A percentile compares a stretch with the other conserved stretches of the same genome.
Conservation (phyloP, 192 early-diverging fungal genomes). For the Coemansia sp. region DNA sequence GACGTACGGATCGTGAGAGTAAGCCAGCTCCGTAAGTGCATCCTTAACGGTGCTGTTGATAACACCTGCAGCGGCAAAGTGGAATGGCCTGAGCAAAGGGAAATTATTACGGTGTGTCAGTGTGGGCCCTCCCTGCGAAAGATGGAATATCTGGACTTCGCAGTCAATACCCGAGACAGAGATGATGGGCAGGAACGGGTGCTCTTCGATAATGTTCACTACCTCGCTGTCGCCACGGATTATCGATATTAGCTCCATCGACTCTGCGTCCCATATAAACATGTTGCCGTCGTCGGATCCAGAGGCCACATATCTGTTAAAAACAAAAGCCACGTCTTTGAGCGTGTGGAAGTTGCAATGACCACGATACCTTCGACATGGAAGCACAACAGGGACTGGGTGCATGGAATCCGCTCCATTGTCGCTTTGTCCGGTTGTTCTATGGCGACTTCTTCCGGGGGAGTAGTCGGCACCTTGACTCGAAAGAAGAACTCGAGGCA, state of each 20-base stretch:
- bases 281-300: constrained; percentile 76
- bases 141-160: constrained; percentile 68
- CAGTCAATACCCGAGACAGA: constrained; percentile 77
- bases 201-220: constrained; percentile 60
- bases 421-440: background rate
- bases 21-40: constrained; percentile 17
- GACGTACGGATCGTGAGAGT: constrained; percentile 30
- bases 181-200: constrained; percentile 59
- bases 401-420: background rate
- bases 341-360: constrained; percentile 57
- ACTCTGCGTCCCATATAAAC: constrained; percentile 67
- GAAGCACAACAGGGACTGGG: constrained; percentile 28
- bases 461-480: background rate
- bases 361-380: constrained; percentile 28
- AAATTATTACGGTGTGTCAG: constrained; percentile 31
- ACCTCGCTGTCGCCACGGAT: constrained; percentile 65
- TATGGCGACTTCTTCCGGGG: background rate
- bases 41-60: constrained; percentile 1
- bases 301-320: constrained; percentile 68
- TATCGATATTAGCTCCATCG: constrained; percentile 62
- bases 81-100: constrained; percentile 19
- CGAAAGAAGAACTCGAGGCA: constrained; percentile 7
- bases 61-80: constrained; percentile 16
- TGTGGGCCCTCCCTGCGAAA: constrained; percentile 41
- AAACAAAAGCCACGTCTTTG: constrained; percentile 75